A percentile compares a stretch with the other conserved stretches of the same genome.
Evolutionary conservation across 2,329 filamentous ascomycete genomes (phyloP).

Genomic region (Aspergillus sp.): DNA sequence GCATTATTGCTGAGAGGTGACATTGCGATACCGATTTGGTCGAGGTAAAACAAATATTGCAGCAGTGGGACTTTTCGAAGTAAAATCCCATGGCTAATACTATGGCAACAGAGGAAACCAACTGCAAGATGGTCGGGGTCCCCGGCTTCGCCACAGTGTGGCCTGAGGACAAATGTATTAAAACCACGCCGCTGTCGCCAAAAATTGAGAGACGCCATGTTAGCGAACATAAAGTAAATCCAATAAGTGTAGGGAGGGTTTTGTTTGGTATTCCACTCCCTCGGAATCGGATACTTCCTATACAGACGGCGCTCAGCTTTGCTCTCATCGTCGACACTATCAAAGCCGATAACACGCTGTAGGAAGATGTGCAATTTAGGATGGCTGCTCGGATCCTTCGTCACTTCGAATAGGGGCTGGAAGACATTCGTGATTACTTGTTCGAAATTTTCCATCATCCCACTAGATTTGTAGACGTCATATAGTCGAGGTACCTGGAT

Average conservation of each 20-base stretch:
- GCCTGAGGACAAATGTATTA: slow-evolving; percentile 90
- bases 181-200: slow-evolving; percentile 90
- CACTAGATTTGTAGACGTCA: slow-evolving; percentile 90
- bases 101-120: slow-evolving; percentile 88
- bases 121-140: slow-evolving; percentile 95
- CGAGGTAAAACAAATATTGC: slow-evolving; percentile 96
- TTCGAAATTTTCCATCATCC: slow-evolving; percentile 84
- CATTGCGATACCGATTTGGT: slow-evolving; percentile 98
- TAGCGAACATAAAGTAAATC: slow-evolving; percentile 96
- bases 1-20: slow-evolving; percentile 99
- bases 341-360: slow-evolving; percentile 92
- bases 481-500: slow-evolving; percentile 93
- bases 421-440: slow-evolving; percentile 90
- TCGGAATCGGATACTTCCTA: slow-evolving; percentile 90
- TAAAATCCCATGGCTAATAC: slow-evolving; percentile 91
- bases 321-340: slow-evolving; percentile 97
- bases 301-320: slow-evolving; percentile 93
- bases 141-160: slow-evolving; percentile 94
- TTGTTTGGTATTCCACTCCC: slow-evolving; percentile 84
- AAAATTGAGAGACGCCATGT: slow-evolving; percentile 86
- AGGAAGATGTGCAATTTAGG: slow-evolving; percentile 94
- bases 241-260: slow-evolving; percentile 99
- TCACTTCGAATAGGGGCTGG: slow-evolving; percentile 91
- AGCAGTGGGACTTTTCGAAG: slow-evolving; percentile 91
- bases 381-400: slow-evolving; percentile 78